Evolutionary conservation across 371 early-diverging fungal genomes (phyloP), one percentile per base, ranked within the genome.

Genomic region (Entomophthora muscae): DNA sequence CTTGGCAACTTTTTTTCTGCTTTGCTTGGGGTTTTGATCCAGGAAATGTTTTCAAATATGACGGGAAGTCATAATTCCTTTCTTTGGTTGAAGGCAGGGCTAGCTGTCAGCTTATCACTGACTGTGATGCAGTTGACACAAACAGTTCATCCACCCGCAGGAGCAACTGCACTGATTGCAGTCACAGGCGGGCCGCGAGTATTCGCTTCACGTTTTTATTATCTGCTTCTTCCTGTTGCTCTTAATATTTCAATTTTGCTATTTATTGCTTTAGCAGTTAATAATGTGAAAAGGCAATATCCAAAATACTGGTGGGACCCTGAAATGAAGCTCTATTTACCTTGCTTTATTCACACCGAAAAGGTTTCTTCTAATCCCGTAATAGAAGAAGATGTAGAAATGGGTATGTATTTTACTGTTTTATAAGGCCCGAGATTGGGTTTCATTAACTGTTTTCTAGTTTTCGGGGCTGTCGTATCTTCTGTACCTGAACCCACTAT

Each of bases 81-180:
- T 2, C 74, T 73, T 10, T 88, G 87, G 86, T 75, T 88, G 31
- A 76, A 78, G 5, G 82, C 81, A 7, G 76, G 85, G 1, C 75
- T 85, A 12, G 74, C 85, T 1, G 85, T 89, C 59, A 78, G 86
- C 0, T n/a, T 82, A n/a, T 68, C 87, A 0, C 69, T 86, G 26
- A 64, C 74, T 0, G 28, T 75, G 1, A 89, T 86, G 86, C 85
- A 83, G 52, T 57, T 84, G 26, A 81, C 83, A 0, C 78, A 78
- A 33, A 83, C 82, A 0, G 77, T 84, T 3, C 88, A 89, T 57
- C 88, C 89, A 13, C 89, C 89, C 2, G 85, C 79, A 1, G 80
- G 80, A 0, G 88, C 89, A 0, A 80, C 89, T 0, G 83, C 88
- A 0, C 68, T 86, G 56, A 73, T 88, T 30, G 84, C 85, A 3